Base-by-base conservation (phyloP, 2,329 filamentous ascomycete genomes). In the Fusarium nelsonii region DNA sequence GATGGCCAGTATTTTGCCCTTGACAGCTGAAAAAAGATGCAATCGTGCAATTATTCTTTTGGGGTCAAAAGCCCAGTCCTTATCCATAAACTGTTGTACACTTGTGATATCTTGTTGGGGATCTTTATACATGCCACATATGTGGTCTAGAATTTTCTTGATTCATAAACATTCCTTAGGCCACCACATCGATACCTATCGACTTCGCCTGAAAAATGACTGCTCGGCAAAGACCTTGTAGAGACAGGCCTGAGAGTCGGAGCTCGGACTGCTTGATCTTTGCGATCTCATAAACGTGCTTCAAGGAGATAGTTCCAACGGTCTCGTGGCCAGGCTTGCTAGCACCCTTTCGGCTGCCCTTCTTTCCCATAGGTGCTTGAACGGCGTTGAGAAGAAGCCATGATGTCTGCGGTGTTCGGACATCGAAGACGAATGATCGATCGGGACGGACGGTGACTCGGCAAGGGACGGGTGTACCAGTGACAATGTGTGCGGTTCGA, bases 251-350 rank as follows among this genome's bases (percentile, higher is more conserved):
- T 3, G 91, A 93, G 66, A 95, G 80, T 61, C 92, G 86, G 65
- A 90, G 82, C 81, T 96, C 92, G 54, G 86, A 84, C 72, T 93
- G 91, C 87, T 99, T 99, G 77, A 99, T 97, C 85, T 93, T 94
- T 70, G 96, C 96, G 80, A 99, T 98, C 83, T 98, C 95, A 82
- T 94, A 98, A 23, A 99, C 84, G 82, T 99, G 96, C 85, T 99
- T 99, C 76, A 99, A 82, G 75, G 91, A 96, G 58, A 99, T 87
- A 5, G 88, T 91, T 60, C 95, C 96, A n/a, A 97, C 88, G 9
- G 84, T 88, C 72, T 97, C 93, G 64, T 90, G 85, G 1, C 90
- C 92, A 1, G 93, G 91, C 57, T 89, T 91, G 75, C 84, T 85
- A 1, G 94, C 92, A 14, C 94, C 96, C 75, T 93, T 88, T 72